Evolutionary conservation across 192 early-diverging fungal genomes (phyloP), one percentile per base, ranked within the genome.

Genomic region (Linnemannia zychae): DNA sequence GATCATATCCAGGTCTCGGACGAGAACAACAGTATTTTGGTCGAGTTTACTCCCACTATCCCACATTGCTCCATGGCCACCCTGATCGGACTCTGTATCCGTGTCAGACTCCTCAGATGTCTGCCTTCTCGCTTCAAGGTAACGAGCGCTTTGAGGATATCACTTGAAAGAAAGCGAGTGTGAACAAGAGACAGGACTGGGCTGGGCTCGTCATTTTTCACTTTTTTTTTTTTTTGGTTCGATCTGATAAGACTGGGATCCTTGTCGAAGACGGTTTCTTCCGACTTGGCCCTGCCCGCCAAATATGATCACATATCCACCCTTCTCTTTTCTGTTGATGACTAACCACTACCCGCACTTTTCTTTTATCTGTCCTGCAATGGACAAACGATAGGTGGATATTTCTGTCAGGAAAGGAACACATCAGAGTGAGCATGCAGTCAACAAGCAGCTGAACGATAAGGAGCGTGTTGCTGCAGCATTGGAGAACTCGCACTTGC

Each of bases 11-110:
- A 80, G 5, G 95, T 99, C 13, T 93, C 95, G 77, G 92, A 96
- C 81, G 86, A 89, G 15, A 82, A 76, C 49, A 94, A 92, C 87
- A 91, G 84, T 57, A 90, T 99, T 38, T 67, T 91, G 12, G 93
- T 99, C 38, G 93, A 94, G 86, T 99, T 99, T 81, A 98, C 97
- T 0, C 98, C 98, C 1, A 99, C 98, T 13, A 99, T 99, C 78
- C 98, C 98, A 37, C 98, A 99, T 88, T 99, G 98, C 88, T 98
- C 96, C 44, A 99, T 99, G 98, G 97, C 98, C 16, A 99, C 98
- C 13, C 87, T 99, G 53, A 99, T 99, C 87, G 98, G 98, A 0
- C 91, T 99, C 22, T 98, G 98, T 88, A 99, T 99, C 53, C 94
- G 98, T 34, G 97, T 99, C 15, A 92, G 96, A 66, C 84, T 99